Evolutionary conservation across 1,139 yeast genomes (phyloP).

Genomic region (Wickerhamomyces sp.): DNA sequence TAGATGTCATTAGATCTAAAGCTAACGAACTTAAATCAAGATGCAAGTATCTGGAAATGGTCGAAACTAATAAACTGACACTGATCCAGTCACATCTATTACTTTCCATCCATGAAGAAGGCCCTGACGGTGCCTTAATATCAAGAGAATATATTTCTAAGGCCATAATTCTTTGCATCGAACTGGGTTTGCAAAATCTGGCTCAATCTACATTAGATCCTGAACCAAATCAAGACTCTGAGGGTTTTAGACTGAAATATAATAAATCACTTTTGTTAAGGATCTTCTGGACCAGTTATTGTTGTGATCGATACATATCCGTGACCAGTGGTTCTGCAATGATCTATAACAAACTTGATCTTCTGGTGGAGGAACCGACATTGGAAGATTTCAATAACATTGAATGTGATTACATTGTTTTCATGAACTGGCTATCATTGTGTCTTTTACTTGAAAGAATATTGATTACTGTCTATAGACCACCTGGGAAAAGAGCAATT

Average conservation of each 20-base stretch:
- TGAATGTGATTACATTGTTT: slow-evolving; percentile 4
- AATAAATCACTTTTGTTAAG: slow-evolving; percentile 6
- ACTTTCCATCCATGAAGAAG: slow-evolving; percentile 9
- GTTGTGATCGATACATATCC: slow-evolving; percentile 10
- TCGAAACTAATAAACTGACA: slow-evolving; percentile 8
- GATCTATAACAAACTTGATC: slow-evolving; percentile 6
- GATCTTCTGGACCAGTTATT: slow-evolving; percentile 10
- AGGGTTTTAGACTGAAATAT: slow-evolving; percentile 5
- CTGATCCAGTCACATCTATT: slow-evolving; percentile 8
- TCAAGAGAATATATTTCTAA: slow-evolving; percentile 8
- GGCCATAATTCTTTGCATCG: slow-evolving; percentile 5
- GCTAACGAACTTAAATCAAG: slow-evolving; percentile 5
- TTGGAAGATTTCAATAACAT: slow-evolving; percentile 5
- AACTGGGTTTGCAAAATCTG: slow-evolving; percentile 8
- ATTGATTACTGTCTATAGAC: slow-evolving; percentile 7
- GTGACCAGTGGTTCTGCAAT: slow-evolving; percentile 10
- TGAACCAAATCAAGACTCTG: slow-evolving; percentile 3
- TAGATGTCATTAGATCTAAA: slow-evolving; percentile 1
- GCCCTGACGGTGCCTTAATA: slow-evolving; percentile 7
- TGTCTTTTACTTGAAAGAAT: slow-evolving; percentile 8
- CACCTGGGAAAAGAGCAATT: slow-evolving; percentile 8
- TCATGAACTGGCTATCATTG: slow-evolving; percentile 7
- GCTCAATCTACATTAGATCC: slow-evolving; percentile 5
- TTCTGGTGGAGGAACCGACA: slow-evolving; percentile 7
- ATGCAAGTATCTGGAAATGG: slow-evolving; percentile 8